Base-by-base conservation (phyloP, 2,329 filamentous ascomycete genomes). In the Exophiala sp. region DNA sequence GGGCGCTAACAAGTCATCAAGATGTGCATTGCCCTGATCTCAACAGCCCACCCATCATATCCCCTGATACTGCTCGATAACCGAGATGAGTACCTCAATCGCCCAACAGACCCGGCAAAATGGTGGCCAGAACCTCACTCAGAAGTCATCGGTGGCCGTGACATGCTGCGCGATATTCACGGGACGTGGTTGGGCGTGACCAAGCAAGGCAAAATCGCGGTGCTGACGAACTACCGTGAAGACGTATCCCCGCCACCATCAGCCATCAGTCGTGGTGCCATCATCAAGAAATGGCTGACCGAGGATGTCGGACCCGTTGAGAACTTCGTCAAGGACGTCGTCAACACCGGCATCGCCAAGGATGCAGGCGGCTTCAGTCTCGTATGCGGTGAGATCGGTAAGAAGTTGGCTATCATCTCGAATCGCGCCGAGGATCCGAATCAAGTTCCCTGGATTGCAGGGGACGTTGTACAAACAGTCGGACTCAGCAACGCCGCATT, bases 1-100 rank as follows among this genome's bases (percentile, higher is more conserved):
- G 7, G 16, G 16, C 33, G 33, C 33, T 3, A 38, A 11, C 5
- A 16, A 12, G 2, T 16, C 35, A 38, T 18, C 41, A 65, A 50
- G 46, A 91, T 91, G 88, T 91, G 88, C 68, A 91, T 91, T 72
- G 85, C 84, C 45, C 75, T 91, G 42, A 75, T 89, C 54, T 89
- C 87, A 21, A 91, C 87, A 14, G 79, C 85, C 42, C 88, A 91
- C 66, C 88, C 88, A 8, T 76, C 80, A 61, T 91, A 91, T 71
- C 79, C 86, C 21, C 77, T 91, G 56, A 87, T 92, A 63, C 73
- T 89, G 56, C 76, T 91, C 66, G 83, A 91, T 72, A 92, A 92
- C 69, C 82, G 88, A 63, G 88, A 92, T 34, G 83, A 86, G 72
- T 86, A 80, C 61, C 74, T 86, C 47, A 75, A 75, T 57, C 79